These are phyloP conservation scores for Sphaerosporella brunnea DNA, from an alignment of 495 filamentous ascomycete species.

Conservation along the genomic window DNA sequence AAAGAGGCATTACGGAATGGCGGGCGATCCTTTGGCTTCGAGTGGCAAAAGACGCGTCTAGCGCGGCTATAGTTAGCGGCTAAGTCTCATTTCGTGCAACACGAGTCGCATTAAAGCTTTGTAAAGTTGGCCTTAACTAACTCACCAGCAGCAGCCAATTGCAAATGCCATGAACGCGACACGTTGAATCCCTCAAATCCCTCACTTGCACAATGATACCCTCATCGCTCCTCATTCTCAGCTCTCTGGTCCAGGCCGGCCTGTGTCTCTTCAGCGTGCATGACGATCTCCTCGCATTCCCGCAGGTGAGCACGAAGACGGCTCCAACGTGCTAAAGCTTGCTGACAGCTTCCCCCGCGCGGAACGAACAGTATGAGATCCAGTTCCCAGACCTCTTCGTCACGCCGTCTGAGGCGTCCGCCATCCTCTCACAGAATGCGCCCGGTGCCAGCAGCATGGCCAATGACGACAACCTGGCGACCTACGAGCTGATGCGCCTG, in stretches of 20 bases:
- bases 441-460: slow-evolving; percentile 3
- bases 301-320: slow-evolving; percentile 53
- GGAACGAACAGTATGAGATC: slow-evolving; percentile 52
- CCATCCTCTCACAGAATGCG: slow-evolving; percentile 12
- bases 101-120: not conserved
- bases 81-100: not conserved
- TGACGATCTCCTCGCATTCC: slow-evolving; percentile 81
- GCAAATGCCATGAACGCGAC: no score
- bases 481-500: slow-evolving; percentile 58
- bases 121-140: not conserved
- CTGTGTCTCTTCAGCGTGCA: slow-evolving; percentile 50
- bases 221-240: not conserved
- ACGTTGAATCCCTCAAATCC: no score
- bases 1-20: no score
- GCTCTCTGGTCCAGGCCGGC: not conserved
- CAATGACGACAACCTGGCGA: slow-evolving; percentile 27
- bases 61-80: no score
- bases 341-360: no score
- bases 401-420: slow-evolving; percentile 45
- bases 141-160: not conserved
- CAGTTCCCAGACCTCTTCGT: slow-evolving; percentile 59
- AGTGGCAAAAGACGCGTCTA: no score
- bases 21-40: no score
- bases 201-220: not conserved
- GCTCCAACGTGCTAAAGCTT: no score